Percentiles rank a stretch among this genome's conserved stretches.
phyloP scores from a whole-genome alignment of 2,329 filamentous ascomycete species.

The Claviceps pusilla region DNA sequence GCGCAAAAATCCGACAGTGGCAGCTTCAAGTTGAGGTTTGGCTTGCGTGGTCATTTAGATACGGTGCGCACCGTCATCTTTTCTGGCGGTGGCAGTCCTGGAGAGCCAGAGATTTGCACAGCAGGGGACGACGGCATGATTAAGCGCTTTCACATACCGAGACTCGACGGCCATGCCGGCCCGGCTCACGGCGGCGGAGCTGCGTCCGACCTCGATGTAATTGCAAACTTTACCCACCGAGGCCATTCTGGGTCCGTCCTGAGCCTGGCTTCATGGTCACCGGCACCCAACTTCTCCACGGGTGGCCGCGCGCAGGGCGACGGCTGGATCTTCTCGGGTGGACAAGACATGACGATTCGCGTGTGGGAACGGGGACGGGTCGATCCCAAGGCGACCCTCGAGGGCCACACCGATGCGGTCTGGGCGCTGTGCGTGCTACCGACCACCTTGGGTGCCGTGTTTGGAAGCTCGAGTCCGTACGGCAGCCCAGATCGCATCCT shows the following conservation, averaged over 20 bases:
- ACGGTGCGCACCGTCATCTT: conserved; percentile 92
- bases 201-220: conserved; percentile 73
- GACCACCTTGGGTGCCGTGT: conserved; percentile 62
- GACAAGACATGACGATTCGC: conserved; percentile 80
- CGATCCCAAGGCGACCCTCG: conserved; percentile 85
- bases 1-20: conserved; percentile 50
- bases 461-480: conserved; percentile 59
- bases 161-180: conserved; percentile 44
- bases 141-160: conserved; percentile 91
- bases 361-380: conserved; percentile 93
- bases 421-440: conserved; percentile 92
- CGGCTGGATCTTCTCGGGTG: conserved; percentile 96
- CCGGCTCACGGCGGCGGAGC: conserved; percentile 26
- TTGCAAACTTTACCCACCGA: conserved; percentile 86
- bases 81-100: conserved; percentile 86
- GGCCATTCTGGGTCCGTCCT: conserved; percentile 87
- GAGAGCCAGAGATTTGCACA: conserved; percentile 93
- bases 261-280: conserved; percentile 71
- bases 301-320: conserved; percentile 79
- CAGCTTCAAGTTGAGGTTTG: conserved; percentile 86
- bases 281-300: conserved; percentile 75
- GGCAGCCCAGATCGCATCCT: conserved; percentile 75
- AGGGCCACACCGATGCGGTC: conserved; percentile 88
- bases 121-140: conserved; percentile 90
- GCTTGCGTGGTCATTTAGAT: conserved; percentile 80